phyloP scores from a whole-genome alignment of 208 protist genomes.

The Herpetomonas tarakana region DNA sequence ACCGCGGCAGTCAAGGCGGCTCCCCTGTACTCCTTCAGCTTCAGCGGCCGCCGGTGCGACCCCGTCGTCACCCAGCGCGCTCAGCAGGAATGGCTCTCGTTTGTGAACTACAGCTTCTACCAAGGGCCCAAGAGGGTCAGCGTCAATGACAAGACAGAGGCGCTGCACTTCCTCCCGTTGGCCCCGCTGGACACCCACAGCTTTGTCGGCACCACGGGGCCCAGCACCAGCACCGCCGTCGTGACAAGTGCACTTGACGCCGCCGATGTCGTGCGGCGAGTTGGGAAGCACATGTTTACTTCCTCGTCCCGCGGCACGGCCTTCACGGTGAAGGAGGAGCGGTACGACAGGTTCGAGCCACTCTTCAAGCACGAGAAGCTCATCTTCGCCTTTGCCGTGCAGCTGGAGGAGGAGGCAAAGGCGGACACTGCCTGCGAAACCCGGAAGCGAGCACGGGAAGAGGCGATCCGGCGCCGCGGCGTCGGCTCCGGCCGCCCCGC shows the following conservation, averaged over 20 bases:
- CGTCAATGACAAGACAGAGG: slow-evolving; percentile 19
- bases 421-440: neutral
- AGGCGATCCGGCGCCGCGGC: slow-evolving; percentile 10
- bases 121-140: slow-evolving; percentile 17
- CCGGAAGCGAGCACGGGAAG: slow-evolving; percentile 19
- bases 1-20: slow-evolving; percentile 4
- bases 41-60: slow-evolving; percentile 8
- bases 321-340: neutral
- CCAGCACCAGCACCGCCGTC: neutral
- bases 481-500: too few relatives aligned
- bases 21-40: slow-evolving; percentile 10
- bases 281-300: slow-evolving; percentile 2
- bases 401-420: slow-evolving; percentile 12
- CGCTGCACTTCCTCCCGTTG: slow-evolving; percentile 16
- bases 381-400: slow-evolving; percentile 13
- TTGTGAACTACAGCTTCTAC: slow-evolving; percentile 30
- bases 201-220: too few relatives aligned
- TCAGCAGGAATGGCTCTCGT: slow-evolving; percentile 2
- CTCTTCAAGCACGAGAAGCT: slow-evolving; percentile 20
- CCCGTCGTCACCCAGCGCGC: slow-evolving; percentile 11
- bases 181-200: neutral
- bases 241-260: neutral
- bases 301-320: neutral
- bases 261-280: slow-evolving; percentile 3
- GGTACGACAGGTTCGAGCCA: slow-evolving; percentile 15